Conservation (phyloP, 1,139 yeast genomes). For the Pneumocystis jirovecii region DNA sequence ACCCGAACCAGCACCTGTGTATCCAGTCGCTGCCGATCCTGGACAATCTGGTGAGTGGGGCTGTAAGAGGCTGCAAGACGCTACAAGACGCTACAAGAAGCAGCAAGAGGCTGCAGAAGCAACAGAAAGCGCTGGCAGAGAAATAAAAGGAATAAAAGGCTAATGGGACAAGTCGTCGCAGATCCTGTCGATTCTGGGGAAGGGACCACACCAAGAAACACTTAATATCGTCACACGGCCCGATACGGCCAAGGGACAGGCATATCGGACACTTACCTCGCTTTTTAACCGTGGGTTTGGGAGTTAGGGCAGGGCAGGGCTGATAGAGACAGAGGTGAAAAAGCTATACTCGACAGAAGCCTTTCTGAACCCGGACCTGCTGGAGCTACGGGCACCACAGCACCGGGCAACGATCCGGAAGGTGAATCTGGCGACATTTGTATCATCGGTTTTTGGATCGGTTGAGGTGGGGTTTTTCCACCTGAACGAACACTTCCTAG, state of each 20-base stretch:
- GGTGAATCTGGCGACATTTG: conserved; percentile 73
- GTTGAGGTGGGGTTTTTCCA: conserved; percentile 78
- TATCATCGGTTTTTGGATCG: conserved; percentile 70
- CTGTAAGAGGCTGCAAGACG: no score
- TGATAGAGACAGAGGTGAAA: conserved; percentile 36
- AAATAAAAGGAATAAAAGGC: no score
- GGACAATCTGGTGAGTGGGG: background rate
- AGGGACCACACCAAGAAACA: conserved; percentile 59
- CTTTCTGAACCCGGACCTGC: conserved; percentile 44
- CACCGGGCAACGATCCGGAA: conserved; percentile 46
- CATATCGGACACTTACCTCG: conserved; percentile 56
- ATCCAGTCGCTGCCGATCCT: background rate
- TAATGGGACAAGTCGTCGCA: conserved; percentile 37
- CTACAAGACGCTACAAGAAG: no score
- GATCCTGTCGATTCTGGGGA: conserved; percentile 49
- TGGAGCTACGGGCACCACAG: conserved; percentile 18
- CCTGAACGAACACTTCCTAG: conserved; percentile 67
- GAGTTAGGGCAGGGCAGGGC: background rate
- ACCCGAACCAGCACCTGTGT: background rate
- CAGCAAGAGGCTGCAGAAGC: no score
- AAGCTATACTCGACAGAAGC: conserved; percentile 32
- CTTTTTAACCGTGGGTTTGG: conserved; percentile 46
- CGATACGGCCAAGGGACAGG: conserved; percentile 57
- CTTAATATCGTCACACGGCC: conserved; percentile 58
- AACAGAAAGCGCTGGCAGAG: no score